phyloP scores from a whole-genome alignment of 805 yeast species.

The Sporopachydermia quercuum region DNA sequence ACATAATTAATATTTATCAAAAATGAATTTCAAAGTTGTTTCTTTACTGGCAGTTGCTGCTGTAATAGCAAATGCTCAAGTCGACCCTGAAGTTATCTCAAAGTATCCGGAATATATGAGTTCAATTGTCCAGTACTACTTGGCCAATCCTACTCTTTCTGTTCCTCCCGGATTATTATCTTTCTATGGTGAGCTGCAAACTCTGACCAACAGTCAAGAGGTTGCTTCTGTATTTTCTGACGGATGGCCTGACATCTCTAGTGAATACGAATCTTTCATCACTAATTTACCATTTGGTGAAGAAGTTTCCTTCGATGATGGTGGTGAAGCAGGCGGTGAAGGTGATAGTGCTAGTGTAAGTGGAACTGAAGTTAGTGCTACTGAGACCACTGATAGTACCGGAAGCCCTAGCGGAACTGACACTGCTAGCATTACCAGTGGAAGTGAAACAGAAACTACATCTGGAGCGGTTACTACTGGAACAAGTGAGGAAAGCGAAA shows the following conservation, averaged over 20 bases:
- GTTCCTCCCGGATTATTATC: neutral
- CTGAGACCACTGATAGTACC: neutral
- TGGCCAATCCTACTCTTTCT: neutral
- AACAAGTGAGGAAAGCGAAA: neutral
- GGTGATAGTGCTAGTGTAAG: neutral
- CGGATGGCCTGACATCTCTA: neutral
- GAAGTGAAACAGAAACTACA: neutral
- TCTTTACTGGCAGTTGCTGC: neutral
- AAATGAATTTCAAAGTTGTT: too few species aligned
- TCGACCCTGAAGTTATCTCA: neutral
- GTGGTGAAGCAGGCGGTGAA: neutral
- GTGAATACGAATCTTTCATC: neutral
- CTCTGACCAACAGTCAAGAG: neutral
- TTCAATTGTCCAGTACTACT: neutral
- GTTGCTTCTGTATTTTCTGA: neutral
- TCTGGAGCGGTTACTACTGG: neutral
- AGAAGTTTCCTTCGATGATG: neutral
- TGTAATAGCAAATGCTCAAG: neutral
- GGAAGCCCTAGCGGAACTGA: neutral
- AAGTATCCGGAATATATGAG: neutral
- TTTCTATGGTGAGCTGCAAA: neutral
- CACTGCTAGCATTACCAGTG: neutral
- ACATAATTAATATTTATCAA: too few species aligned
- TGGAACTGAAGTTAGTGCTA: neutral
- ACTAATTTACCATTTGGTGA: neutral